Base-by-base conservation (phyloP, 495 filamentous ascomycete species). In the Penicillium alfredii region DNA sequence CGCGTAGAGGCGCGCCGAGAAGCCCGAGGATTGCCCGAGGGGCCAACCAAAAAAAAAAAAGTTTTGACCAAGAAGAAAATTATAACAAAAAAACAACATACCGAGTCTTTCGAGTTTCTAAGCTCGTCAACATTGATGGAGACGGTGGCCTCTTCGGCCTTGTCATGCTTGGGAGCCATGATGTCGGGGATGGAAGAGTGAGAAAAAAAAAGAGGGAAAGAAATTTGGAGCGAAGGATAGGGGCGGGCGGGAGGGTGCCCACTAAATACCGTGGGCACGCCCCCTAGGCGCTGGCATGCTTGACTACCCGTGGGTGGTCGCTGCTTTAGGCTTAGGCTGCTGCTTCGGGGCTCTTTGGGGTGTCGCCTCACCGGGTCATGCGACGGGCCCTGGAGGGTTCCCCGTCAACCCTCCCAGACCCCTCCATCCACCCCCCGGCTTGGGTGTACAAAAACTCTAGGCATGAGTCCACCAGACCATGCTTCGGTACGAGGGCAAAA, bases 41-140 rank as follows among this genome's bases (percentile, higher is more conserved):
- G 9, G 37, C 30, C 7, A 23, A 20, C 30, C 38, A 18, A 35
- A 33, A 26, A 36, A 38, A 13, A 13, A 18, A 24, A 9, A 32
- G 1, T 7, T n/a, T 8, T 16, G 20, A 22, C 13, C 28, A 19
- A 18, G 27, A 31, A 42, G 8, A 40, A 29, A 49, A 44, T 38
- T 11, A 44, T 25, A n/a, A 25, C 23, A 25, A 0, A 25, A n/a
- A 24, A 13, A 13, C 24, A 33, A 63, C 79, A 71, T 73, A 85
- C 81, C 38, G 64, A 67, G 57, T 85, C 80, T 32, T 80, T 69
- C 30, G 78, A 78, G 40, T 70, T 65, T 13, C 75, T 69, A 49
- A 81, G 80, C 44, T 80, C 74, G 25, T 80, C 70, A 24, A 80
- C 52, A 45, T 76, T 74, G 49, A 83, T 59, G 26, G 59, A 51